Evolutionary conservation across 352 stramenopile genomes (phyloP).

Genomic region (Globisporangium orthogonon): DNA sequence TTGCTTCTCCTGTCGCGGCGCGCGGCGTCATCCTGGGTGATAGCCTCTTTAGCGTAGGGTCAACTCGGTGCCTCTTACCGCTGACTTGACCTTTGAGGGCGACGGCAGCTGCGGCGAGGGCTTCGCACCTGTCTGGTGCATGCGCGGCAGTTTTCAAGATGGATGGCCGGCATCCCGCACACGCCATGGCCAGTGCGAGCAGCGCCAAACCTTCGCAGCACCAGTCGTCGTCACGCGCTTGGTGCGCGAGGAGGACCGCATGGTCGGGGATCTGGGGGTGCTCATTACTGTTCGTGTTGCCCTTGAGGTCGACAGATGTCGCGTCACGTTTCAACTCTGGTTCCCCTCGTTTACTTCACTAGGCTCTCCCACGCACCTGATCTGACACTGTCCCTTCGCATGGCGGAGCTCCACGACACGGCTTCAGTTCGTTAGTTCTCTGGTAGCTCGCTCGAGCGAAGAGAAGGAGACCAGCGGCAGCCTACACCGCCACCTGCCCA

Average conservation of each 20-base stretch:
- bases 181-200: too few relatives aligned
- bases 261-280: too few relatives aligned
- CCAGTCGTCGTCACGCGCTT: too few relatives aligned
- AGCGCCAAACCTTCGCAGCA: too few relatives aligned
- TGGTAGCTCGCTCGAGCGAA: too few relatives aligned
- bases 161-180: too few relatives aligned
- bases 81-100: slow-evolving; percentile 1
- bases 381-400: slow-evolving; percentile 1
- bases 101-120: background rate
- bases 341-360: background rate
- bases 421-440: background rate
- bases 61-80: background rate
- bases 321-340: background rate
- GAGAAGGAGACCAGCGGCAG: too few relatives aligned
- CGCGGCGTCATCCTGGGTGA: background rate
- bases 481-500: background rate
- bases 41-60: too few relatives aligned
- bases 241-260: too few relatives aligned
- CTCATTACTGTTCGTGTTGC: too few relatives aligned
- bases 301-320: too few relatives aligned
- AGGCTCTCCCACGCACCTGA: background rate
- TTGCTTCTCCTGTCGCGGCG: slow-evolving; percentile 11
- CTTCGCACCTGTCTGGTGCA: background rate
- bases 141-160: too few relatives aligned
- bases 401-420: background rate